Evolutionary conservation across 345 rosid species (phyloP), one percentile per base, ranked within the genome.

Genomic region (Populus deltoides): DNA sequence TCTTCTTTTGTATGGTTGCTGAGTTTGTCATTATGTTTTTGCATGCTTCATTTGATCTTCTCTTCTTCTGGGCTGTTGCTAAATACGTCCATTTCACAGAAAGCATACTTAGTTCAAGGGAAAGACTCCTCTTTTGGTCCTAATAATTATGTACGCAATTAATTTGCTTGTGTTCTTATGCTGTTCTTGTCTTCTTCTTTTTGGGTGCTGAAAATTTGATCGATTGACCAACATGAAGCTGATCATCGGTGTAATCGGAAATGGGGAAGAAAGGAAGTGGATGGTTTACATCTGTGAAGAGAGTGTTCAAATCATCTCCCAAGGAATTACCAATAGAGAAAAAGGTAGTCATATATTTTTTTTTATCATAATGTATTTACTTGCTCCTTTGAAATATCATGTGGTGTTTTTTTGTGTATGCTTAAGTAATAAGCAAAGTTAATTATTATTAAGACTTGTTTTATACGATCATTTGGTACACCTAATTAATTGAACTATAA

Each of bases 211-310:
- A n/a, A 24, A 31, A 6, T 24, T 25, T 22, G 8, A 18, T 6
- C 66, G n/a, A 15, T 9, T 29, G 16, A 33, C 6, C 20, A 10
- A 4, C n/a, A 35, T 33, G 17, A 16, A 80, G 73, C 31, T 59
- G 63, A 59, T 72, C 38, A 41, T 10, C 57, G 7, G 29, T 45
- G 67, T 77, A 17, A 78, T 66, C 83, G 89, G 89, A 79, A 75
- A 93, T 92, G 98, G 98, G 97, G 79, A 93, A 93, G 93, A 93
- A 93, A 86, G 90, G 93, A 27, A 75, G 88, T 49, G 89, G 96
- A 66, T 96, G 99, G 99, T 90, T 93, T 86, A 91, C 93, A 25
- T 85, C 97, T 12, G 97, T 91, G 84, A 96, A 91, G 94, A 95
- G 86, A 86, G 97, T 89, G 49, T 96, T 96, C 86, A 90, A 89